Percentiles rank a stretch among this genome's conserved stretches.
Evolutionary conservation across 2,329 filamentous ascomycete genomes (phyloP).

Genomic region (Trichoderma sp.): DNA sequence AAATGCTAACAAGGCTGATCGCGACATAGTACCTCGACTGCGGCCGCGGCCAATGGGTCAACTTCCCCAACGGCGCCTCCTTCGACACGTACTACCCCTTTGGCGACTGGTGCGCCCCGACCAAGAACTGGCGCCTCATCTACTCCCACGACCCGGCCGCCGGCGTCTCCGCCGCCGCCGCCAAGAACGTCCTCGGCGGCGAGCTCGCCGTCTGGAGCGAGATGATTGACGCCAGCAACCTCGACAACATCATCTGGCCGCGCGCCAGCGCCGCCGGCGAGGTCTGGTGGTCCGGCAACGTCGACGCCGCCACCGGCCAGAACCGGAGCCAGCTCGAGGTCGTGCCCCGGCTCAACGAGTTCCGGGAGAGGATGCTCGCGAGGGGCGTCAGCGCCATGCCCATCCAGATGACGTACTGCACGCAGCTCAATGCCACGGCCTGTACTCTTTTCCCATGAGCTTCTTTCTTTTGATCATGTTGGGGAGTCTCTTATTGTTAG

Average conservation of each 20-base stretch:
- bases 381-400: constrained; percentile 65
- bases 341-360: constrained; percentile 69
- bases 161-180: constrained; percentile 61
- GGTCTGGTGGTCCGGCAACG: constrained; percentile 75
- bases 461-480: background rate
- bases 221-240: constrained; percentile 71
- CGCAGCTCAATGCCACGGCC: constrained; percentile 23
- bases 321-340: constrained; percentile 74
- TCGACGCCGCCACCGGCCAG: constrained; percentile 61
- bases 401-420: constrained; percentile 43
- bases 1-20: background rate
- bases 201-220: constrained; percentile 84
- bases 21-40: constrained; percentile 89
- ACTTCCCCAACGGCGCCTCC: constrained; percentile 63
- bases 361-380: constrained; percentile 73
- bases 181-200: constrained; percentile 74
- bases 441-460: constrained; percentile 18
- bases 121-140: constrained; percentile 78
- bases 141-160: constrained; percentile 77
- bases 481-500: background rate
- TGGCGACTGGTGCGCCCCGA: constrained; percentile 77
- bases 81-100: constrained; percentile 62
- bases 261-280: constrained; percentile 73
- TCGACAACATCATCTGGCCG: constrained; percentile 80
- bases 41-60: constrained; percentile 76